Base-by-base conservation (phyloP, 306 rosid genomes). In the Fragaria vesca region DNA sequence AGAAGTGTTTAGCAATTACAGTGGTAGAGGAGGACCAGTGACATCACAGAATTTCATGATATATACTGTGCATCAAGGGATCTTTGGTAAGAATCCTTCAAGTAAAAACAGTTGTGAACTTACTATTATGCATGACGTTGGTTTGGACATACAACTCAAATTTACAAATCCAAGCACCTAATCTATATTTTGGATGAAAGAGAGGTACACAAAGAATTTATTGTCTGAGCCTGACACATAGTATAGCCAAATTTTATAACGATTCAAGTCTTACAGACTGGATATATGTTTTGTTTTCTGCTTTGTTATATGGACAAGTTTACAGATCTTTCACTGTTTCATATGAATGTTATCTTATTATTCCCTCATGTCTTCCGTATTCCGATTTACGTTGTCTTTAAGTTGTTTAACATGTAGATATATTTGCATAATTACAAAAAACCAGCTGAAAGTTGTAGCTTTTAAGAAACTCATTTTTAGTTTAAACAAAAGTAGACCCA, bases 1-100 rank as follows among this genome's bases (percentile, higher is more conserved):
- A 51, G 67, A 28, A 52, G 71, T 40, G 66, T 6, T 73, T 84
- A 77, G 75, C 51, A 47, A 66, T 57, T 57, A 21, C 61, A 55
- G 20, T 12, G 0, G 60, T 9, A 6, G 12, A 79, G 38, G 68
- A 79, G 40, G 74, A 52, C 36, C 9, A 13, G 28, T n/a, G 50
- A 61, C 71, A 61, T 13, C 26, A 61, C 51, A 62, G 40, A 61
- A 68, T 5, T 10, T 65, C 48, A 79, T 16, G 6, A 52, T 0
- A 42, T 20, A 16, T 48, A 16, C 3, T 17, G 58, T 11, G 76
- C 47, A 51, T 17, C 48, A 62, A 54, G 80, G 32, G 28, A 52
- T 34, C 3, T 17, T 40, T 57, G 24, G 63, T 6, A 57, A 20
- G 13, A 18, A 17, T 38, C 47, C 6, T 16, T 18, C 20, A 40